Evolutionary conservation across 2,329 filamentous ascomycete species (phyloP).

Genomic region (Leptodontidium sp.): DNA sequence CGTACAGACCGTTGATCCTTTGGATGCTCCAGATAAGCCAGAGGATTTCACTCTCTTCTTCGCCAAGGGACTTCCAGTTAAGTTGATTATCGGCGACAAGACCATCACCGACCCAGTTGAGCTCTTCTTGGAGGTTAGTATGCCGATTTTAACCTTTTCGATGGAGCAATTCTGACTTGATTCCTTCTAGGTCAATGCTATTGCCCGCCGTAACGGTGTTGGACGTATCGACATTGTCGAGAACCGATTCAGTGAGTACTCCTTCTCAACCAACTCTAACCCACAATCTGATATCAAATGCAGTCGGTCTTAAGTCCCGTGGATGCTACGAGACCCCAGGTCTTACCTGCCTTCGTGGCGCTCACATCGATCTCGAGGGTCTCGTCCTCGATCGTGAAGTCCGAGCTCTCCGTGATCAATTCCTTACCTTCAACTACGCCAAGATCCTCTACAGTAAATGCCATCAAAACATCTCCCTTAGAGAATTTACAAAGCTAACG

Average conservation of each 20-base stretch:
- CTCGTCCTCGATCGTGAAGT: conserved; percentile 74
- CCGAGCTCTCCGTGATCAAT: conserved; percentile 74
- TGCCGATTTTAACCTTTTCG: no score
- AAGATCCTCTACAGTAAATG: conserved; percentile 65
- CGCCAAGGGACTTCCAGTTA: conserved; percentile 77
- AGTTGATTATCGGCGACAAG: conserved; percentile 65
- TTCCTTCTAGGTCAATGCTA: conserved; percentile 62
- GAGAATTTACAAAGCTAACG: neutral
- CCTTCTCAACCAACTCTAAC: neutral
- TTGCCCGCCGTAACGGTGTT: conserved; percentile 76
- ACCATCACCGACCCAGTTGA: conserved; percentile 73
- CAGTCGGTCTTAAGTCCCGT: conserved; percentile 78
- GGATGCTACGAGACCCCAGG: conserved; percentile 75
- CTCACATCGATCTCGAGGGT: conserved; percentile 66
- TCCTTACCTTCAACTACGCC: conserved; percentile 71
- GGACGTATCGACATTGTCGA: conserved; percentile 86
- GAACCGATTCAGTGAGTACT: conserved; percentile 65
- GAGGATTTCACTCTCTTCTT: conserved; percentile 77
- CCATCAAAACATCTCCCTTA: neutral
- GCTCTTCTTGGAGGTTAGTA: conserved; percentile 66
- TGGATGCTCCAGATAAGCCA: conserved; percentile 74
- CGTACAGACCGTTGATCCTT: conserved; percentile 65
- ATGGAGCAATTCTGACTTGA: neutral
- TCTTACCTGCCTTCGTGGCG: conserved; percentile 45
- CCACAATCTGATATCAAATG: neutral